phyloP scores from a whole-genome alignment of 2,329 filamentous ascomycete genomes.

The Coniochaeta sp. region DNA sequence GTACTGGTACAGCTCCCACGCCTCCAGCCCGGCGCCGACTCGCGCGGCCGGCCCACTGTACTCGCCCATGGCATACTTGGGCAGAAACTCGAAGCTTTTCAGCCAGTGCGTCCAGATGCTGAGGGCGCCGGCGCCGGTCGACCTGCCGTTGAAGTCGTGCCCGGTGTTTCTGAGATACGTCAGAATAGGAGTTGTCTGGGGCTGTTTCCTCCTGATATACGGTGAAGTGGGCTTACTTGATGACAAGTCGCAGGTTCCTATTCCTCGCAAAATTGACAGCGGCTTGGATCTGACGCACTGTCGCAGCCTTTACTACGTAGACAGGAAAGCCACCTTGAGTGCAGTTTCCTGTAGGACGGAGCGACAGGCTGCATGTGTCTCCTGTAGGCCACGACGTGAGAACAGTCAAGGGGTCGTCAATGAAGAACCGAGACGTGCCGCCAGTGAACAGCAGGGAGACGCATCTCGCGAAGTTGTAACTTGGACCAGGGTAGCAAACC shows the following conservation, averaged over 20 bases:
- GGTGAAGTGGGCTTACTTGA: constrained; percentile 21
- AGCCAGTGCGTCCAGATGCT: constrained; percentile 43
- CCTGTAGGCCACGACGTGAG: constrained; percentile 24
- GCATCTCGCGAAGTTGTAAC: constrained; percentile 17
- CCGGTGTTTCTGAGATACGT: constrained; percentile 30
- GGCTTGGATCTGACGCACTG: constrained; percentile 24
- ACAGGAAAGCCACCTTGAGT: constrained; percentile 25
- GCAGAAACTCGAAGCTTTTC: constrained; percentile 30
- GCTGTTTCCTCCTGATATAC: too few species aligned
- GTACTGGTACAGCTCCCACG: constrained; percentile 24
- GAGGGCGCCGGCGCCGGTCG: constrained; percentile 35
- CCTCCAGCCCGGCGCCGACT: constrained; percentile 24
- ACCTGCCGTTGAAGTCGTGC: constrained; percentile 38
- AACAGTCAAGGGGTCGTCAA: constrained; percentile 22
- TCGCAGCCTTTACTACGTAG: constrained; percentile 28
- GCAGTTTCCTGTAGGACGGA: constrained; percentile 20
- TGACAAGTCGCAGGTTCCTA: constrained; percentile 24
- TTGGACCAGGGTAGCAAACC: constrained; percentile 20
- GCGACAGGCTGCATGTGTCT: constrained; percentile 17
- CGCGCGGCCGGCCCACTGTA: constrained; percentile 23
- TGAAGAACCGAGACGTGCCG: constrained; percentile 13
- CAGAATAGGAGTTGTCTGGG: not conserved
- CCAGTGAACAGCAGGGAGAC: constrained; percentile 11
- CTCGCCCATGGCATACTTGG: constrained; percentile 18
- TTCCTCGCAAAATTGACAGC: constrained; percentile 23